Conservation (phyloP, 352 stramenopile genomes). For the Thalassiosira hispida region DNA sequence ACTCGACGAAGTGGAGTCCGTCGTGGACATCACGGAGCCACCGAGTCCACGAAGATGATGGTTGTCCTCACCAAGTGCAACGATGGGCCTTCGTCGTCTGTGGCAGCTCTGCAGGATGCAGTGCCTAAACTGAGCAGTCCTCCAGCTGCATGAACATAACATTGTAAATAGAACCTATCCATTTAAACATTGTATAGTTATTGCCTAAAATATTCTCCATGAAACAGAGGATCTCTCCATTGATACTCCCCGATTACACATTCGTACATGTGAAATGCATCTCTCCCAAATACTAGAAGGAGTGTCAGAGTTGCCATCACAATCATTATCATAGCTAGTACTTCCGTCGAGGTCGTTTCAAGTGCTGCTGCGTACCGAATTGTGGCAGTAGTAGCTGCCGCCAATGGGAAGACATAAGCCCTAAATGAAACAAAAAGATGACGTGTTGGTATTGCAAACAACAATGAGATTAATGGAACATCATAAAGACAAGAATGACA, state of each 20-base stretch:
- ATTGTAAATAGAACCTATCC: too few relatives aligned
- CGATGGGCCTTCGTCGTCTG: neutral
- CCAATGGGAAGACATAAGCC: neutral
- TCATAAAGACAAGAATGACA: slow-evolving; percentile 1
- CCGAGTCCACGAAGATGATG: neutral
- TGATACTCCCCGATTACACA: neutral
- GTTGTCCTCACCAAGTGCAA: neutral
- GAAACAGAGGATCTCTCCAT: slow-evolving; percentile 22
- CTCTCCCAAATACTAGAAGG: slow-evolving; percentile 9
- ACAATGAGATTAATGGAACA: neutral
- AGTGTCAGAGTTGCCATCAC: neutral
- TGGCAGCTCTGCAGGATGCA: neutral
- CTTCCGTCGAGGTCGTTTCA: neutral
- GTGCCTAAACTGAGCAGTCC: neutral
- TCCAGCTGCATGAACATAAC: neutral
- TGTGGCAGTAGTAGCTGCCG: slow-evolving; percentile 10
- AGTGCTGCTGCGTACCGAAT: slow-evolving; percentile 10
- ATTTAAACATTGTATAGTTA: too few relatives aligned
- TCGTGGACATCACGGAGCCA: neutral
- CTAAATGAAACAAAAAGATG: neutral
- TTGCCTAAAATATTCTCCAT: slow-evolving; percentile 6
- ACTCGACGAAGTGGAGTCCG: neutral
- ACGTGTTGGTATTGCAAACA: neutral
- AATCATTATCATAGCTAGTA: slow-evolving; percentile 7
- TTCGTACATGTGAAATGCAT: slow-evolving; percentile 3